These are phyloP conservation scores for Arachis hypogaea DNA, from an alignment of 306 rosid genomes.

Conservation along the genomic window DNA sequence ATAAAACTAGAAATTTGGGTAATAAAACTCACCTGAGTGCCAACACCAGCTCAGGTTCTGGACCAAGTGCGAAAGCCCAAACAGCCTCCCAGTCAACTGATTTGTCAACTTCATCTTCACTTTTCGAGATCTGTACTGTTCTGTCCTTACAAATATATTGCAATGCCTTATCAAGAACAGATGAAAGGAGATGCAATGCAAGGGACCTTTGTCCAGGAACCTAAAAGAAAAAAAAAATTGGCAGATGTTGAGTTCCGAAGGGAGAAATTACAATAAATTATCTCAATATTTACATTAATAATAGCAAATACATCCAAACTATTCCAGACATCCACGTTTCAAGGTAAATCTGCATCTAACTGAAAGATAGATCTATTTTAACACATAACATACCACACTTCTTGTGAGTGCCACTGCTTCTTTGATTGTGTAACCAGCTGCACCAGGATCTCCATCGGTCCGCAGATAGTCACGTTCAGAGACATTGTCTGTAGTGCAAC, in stretches of 20 bases:
- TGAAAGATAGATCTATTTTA: constrained; percentile 22
- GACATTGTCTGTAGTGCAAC: constrained; percentile 50
- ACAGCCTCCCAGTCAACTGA: constrained; percentile 84
- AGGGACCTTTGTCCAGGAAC: constrained; percentile 90
- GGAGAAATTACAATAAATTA: constrained; percentile 1
- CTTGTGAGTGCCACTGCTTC: constrained; percentile 83
- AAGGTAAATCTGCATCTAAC: constrained; percentile 20
- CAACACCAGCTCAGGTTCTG: constrained; percentile 92
- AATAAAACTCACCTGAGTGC: constrained; percentile 69
- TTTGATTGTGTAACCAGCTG: constrained; percentile 89
- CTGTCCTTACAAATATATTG: constrained; percentile 49
- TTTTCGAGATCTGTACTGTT: constrained; percentile 45
- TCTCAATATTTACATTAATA: constrained; percentile 19
- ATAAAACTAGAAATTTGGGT: constrained; percentile 35
- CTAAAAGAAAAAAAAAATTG: constrained; percentile 45
- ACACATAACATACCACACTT: constrained; percentile 75
- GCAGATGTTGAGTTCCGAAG: constrained; percentile 25
- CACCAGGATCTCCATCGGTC: constrained; percentile 91
- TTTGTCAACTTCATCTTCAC: constrained; percentile 47
- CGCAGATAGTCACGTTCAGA: constrained; percentile 81
- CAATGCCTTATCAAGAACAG: constrained; percentile 78
- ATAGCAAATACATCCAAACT: constrained; percentile 25
- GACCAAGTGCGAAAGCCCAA: constrained; percentile 95
- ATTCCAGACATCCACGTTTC: background rate
- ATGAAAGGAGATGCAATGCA: constrained; percentile 74